These are phyloP conservation scores for Phialophora verrucosa DNA, from an alignment of 2,329 filamentous ascomycete species.

Conservation along the genomic window DNA sequence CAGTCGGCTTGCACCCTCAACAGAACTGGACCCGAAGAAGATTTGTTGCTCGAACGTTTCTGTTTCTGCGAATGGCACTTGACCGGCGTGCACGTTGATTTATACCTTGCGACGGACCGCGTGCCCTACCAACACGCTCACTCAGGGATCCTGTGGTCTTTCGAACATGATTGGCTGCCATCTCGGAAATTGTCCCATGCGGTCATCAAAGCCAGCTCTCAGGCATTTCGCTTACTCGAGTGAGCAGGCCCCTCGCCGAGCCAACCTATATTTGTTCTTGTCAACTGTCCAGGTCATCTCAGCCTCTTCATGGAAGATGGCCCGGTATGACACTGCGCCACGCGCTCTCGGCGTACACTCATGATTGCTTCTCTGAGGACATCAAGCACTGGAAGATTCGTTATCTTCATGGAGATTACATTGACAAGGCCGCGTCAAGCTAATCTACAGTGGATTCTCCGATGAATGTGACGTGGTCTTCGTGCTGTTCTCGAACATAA, in stretches of 20 bases:
- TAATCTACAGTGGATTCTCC: slow-evolving; percentile 3
- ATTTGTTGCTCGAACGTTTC: background rate
- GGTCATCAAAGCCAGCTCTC: slow-evolving; percentile 3
- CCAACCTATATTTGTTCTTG: background rate
- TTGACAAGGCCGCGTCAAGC: background rate
- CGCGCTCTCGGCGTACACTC: background rate
- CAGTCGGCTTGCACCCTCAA: background rate
- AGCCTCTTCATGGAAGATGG: slow-evolving; percentile 6
- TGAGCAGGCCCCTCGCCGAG: slow-evolving; percentile 1
- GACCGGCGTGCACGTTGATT: slow-evolving; percentile 22
- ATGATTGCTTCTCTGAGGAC: background rate
- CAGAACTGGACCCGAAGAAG: background rate
- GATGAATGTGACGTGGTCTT: background rate
- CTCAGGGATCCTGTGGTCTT: background rate
- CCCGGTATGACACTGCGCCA: slow-evolving; percentile 6
- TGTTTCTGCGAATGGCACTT: slow-evolving; percentile 21
- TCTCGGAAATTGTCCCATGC: slow-evolving; percentile 15
- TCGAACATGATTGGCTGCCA: slow-evolving; percentile 11
- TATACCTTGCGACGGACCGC: slow-evolving; percentile 8
- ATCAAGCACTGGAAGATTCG: slow-evolving; percentile 6
- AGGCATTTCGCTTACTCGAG: slow-evolving; percentile 7
- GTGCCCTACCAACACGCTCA: background rate
- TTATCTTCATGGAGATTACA: background rate
- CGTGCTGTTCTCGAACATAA: background rate
- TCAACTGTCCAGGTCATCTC: slow-evolving; percentile 1